Evolutionary conservation across 192 early-diverging fungal species (phyloP), one percentile per base, ranked within the genome.

Genomic region (Entophlyctis luteolus): DNA sequence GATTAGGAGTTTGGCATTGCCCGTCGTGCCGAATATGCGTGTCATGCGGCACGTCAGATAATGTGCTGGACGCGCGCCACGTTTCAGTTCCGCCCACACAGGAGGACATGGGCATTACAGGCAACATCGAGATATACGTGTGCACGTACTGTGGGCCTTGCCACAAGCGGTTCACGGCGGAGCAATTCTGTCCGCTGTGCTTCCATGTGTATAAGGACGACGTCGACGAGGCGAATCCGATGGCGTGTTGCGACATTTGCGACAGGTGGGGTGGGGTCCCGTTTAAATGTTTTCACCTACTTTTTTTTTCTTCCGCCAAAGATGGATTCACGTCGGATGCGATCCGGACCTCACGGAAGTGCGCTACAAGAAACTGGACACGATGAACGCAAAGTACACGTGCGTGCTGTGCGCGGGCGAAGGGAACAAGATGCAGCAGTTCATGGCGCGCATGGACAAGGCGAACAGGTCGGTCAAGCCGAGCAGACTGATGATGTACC

Each of bases 251-350:
- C 67, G 81, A 80, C 49, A 39, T 42, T 2, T 82, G 80, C 67
- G 80, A 79, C 48, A 42, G 79, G 79, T 81, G 48, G 16, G 59
- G 18, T 4, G 4, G 4, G 65, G 10, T 27, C 25, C 49, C 27
- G 12, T 25, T 59, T 42, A 3, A 10, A 2, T 28, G 2, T 34
- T 16, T 68, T 27, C 16, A 10, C 12, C 56, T 56, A 39, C 1
- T 45, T 45, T 1, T 46, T 36, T 68, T 16, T 12, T 31, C 36
- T 70, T 39, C 8, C 23, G 33, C 37, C 34, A 5, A 62, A 79
- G 80, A 65, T 83, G 81, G 81, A 71, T 83, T 32, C 81, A 83
- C 55, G 78, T 77, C 6, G 77, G 72, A n/a, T 83, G 81, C 62
- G 81, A 83, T 55, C 71, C 75, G 25, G 65, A 71, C 6, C 65